Evolutionary conservation across 306 rosid species (phyloP), one percentile per base, ranked within the genome.

Genomic region (Casuarina glauca): DNA sequence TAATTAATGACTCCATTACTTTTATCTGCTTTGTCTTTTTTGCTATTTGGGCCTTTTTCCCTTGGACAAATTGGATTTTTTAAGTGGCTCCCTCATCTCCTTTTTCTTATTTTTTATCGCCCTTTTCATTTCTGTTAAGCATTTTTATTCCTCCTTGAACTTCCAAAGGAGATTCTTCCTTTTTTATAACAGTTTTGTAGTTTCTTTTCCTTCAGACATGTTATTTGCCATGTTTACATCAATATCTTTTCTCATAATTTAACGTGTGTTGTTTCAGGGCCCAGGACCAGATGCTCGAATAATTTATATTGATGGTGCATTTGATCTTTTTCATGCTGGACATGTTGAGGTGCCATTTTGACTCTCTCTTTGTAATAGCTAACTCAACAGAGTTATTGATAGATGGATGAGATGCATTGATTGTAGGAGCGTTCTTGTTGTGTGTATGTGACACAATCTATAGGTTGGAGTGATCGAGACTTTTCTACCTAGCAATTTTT

Each of bases 291-390:
- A 88, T 71, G 91, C 89, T 9, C 86, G 86, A 74, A 76, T 88
- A 76, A 60, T 88, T 78, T 88, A 88, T 85, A 88, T 85, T 49
- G 91, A 85, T 46, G 91, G 91, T 74, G 91, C 91, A 43, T 88
- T 88, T 88, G 91, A 88, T 81, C 87, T 85, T 64, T 88, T 88
- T 48, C 89, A 88, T 81, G 91, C 91, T 74, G 91, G 91, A 70
- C 91, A 85, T 46, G 91, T 88, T 60, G 91, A 88, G 87, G 91
- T 88, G 69, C 49, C 20, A 77, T 83, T 9, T 8, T 51, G 1
- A 81, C 49, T 66, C 17, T 43, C 17, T 41, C 12, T 12, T 41
- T 19, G 32, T 6, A 12, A 42, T 67, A 45, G 3, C 17, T 16
- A 66, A 66, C 49, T 9, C 16, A 41, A 66, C 32, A 41, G 3